Evolutionary conservation across 2,329 filamentous ascomycete species (phyloP), one percentile per base, ranked within the genome.

Genomic region (Basipetospora sp.): DNA sequence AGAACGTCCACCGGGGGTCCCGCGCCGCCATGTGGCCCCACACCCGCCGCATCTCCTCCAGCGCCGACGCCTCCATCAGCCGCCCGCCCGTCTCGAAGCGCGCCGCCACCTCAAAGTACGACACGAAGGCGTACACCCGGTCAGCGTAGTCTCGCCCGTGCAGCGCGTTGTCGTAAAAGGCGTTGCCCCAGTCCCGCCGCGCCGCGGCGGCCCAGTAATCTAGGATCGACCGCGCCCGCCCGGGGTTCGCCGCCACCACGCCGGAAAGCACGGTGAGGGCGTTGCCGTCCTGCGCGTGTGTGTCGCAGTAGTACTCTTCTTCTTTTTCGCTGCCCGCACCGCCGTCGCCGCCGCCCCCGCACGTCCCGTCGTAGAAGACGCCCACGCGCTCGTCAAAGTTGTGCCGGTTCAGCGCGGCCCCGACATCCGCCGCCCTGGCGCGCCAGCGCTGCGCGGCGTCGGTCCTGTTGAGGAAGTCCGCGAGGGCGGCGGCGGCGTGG

Each of bases 221-320:
- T 3, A 70, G 51, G 11, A 60, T 53, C 0, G 42, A 39, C 31
- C 57, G 52, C 3, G 52, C 4, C 14, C 34, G 34, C n/a, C n/a
- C 2, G 10, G 15, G 3, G 25, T 35, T 22, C 20, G 20, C 15
- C 15, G 16, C 47, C 0, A 49, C 41, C 3, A 53, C 53, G 1
- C 57, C 59, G 0, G 56, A 50, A 2, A 68, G 48, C 20, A 69
- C 56, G 6, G 60, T 58, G 16, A 69, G 47, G 35, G 59, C 60
- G 44, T 69, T 69, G n/a, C 64, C 65, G 40, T 69, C 65, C 41
- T 69, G 65, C 2, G 64, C 55, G 41, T 69, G 65, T 1, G 59
- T 57, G 14, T 42, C 34, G 40, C 55, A 60, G 14, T 42, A 42
- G 22, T 25, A 25, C 22, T 6, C 11, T 11, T 25, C 22, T 11